Evolutionary conservation across 805 yeast genomes (phyloP).

Genomic region (Ascoidea tarda): DNA sequence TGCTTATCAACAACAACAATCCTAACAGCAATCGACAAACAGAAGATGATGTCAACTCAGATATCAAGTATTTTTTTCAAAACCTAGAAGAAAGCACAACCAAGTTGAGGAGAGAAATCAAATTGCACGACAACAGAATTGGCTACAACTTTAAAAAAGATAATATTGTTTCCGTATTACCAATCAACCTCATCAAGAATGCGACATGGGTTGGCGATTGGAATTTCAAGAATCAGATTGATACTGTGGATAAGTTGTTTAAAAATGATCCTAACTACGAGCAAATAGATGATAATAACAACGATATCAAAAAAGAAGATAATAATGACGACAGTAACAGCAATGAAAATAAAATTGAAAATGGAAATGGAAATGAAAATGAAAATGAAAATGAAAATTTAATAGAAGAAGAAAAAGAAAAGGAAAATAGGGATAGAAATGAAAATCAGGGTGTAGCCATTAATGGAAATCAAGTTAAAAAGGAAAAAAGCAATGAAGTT

Average conservation of each 20-base stretch:
- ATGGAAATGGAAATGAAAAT: too few species aligned
- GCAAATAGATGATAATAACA: too few species aligned
- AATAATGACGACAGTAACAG: too few species aligned
- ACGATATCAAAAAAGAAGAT: too few species aligned
- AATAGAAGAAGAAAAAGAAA: too few species aligned
- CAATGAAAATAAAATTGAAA: too few species aligned
- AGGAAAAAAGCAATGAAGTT: too few species aligned
- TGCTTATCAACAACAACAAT: constrained; percentile 6
- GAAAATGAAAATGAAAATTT: too few species aligned
- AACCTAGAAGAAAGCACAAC: constrained; percentile 46
- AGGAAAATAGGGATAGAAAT: too few species aligned
- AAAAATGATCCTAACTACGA: constrained; percentile 2
- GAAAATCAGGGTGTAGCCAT: too few species aligned
- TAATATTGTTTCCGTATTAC: constrained; percentile 39
- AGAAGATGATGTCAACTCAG: constrained; percentile 26
- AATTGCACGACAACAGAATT: constrained; percentile 43
- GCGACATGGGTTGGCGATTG: constrained; percentile 52
- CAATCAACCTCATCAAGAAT: constrained; percentile 54
- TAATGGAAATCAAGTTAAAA: too few species aligned
- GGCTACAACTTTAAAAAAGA: constrained; percentile 33
- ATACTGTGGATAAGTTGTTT: constrained; percentile 17
- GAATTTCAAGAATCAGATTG: constrained; percentile 37
- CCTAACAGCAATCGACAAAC: constrained; percentile 9
- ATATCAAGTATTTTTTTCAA: constrained; percentile 33
- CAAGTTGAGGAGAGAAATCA: constrained; percentile 50